phyloP scores from a whole-genome alignment of 768 basidiomycete genomes.

The Tulasnella sp. region DNA sequence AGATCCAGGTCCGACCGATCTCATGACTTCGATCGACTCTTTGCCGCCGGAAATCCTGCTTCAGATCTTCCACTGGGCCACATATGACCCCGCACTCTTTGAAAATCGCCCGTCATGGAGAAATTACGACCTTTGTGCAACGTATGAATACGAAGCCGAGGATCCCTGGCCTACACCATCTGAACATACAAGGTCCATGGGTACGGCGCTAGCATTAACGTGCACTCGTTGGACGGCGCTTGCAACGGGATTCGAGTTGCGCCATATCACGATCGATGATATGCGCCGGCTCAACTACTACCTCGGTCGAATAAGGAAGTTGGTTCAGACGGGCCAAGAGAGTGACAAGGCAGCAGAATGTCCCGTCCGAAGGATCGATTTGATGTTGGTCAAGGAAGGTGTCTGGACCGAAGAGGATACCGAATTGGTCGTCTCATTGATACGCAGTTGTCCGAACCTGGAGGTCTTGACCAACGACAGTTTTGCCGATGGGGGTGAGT shows the following conservation, averaged over 20 bases:
- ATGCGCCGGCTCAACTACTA: not conserved
- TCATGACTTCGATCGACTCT: conserved; percentile 6
- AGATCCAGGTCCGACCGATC: too few species aligned
- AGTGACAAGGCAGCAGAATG: not conserved
- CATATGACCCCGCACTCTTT: not conserved
- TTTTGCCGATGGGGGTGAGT: not conserved
- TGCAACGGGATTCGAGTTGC: conserved; percentile 1
- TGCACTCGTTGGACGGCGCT: not conserved
- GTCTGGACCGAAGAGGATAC: conserved; percentile 3
- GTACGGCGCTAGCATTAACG: not conserved
- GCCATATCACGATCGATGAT: not conserved
- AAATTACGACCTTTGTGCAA: not conserved
- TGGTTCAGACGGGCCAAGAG: not conserved
- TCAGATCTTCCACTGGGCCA: conserved; percentile 9
- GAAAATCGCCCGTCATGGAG: not conserved
- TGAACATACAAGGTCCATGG: not conserved
- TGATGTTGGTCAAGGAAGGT: not conserved
- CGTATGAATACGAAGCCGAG: not conserved
- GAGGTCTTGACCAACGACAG: not conserved
- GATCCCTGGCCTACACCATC: not conserved
- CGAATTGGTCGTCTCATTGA: not conserved
- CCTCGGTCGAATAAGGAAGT: not conserved
- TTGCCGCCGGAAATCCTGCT: not conserved
- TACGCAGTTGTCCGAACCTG: not conserved
- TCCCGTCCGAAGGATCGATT: not conserved